Base-by-base conservation (phyloP, 495 filamentous ascomycete genomes). In the Tuber borchii region DNA sequence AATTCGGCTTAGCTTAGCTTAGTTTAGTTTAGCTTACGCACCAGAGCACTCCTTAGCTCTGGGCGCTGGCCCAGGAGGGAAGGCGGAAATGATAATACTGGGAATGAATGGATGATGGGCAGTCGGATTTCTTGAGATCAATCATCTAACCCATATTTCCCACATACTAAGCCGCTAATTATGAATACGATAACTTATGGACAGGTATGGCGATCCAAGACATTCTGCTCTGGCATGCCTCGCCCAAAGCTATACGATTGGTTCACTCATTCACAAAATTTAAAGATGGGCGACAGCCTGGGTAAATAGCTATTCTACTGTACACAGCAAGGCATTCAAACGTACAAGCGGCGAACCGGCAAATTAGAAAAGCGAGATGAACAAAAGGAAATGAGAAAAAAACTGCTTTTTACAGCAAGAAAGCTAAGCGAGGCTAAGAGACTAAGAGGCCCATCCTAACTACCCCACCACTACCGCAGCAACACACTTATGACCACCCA, bases 401-500 rank as follows among this genome's bases (percentile, higher is more conserved):
- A 65, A 26, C n/a, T 31, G n/a, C 56, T 31, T 65, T 65, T 65
- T 65, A 65, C 34, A 65, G 56, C 56, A 34, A 65, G 56, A 65
- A 65, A 65, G 56, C 6, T 7, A 17, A 16, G 26, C 56, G 7
- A 26, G 31, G 19, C 31, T 19, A 14, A 14, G 14, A 65, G 14
- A 65, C 56, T 12, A 61, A 61, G n/a, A 31, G 16, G 31, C n/a
- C 56, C 56, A 65, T 14, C 14, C 56, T 1, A 65, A 17, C 56
- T 34, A 65, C 26, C 26, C 5, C 26, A 65, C 4, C 56, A 8
- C 56, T 65, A 8, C 56, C 4, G 5, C 5, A 65, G 26, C 14
- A 31, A 31, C 14, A 16, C 70, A 45, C 61, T 77, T 31, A 77
- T 73, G 44, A 77, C 73, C 80, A 75, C 20, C 79, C 80, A 79